These are phyloP conservation scores for Epicoccum nigrum DNA, from an alignment of 2,329 filamentous ascomycete species.

Conservation along the genomic window DNA sequence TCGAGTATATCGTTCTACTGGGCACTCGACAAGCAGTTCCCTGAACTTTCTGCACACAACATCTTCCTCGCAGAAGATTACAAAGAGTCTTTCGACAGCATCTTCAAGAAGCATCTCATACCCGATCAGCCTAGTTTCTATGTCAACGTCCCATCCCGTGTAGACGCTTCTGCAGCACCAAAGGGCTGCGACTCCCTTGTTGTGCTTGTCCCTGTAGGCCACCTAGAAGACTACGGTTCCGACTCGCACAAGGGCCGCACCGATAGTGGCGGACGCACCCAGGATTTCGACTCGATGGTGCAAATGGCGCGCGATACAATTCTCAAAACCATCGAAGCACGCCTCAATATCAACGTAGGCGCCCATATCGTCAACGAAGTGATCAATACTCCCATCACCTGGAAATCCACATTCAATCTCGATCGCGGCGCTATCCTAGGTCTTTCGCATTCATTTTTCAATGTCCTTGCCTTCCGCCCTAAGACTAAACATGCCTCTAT, in stretches of 20 bases:
- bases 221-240: constrained; percentile 58
- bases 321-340: constrained; percentile 64
- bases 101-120: constrained; percentile 72
- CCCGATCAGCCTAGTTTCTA: constrained; percentile 76
- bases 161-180: constrained; percentile 72
- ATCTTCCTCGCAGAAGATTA: constrained; percentile 79
- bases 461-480: constrained; percentile 71
- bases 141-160: constrained; percentile 74
- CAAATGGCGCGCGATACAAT: constrained; percentile 64
- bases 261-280: constrained; percentile 50
- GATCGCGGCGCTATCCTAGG: constrained; percentile 77
- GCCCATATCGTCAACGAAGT: constrained; percentile 64
- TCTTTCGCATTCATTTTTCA: constrained; percentile 75
- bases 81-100: constrained; percentile 74
- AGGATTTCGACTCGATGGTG: constrained; percentile 69
- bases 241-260: constrained; percentile 49
- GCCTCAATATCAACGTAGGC: constrained; percentile 63
- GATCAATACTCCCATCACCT: constrained; percentile 69
- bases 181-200: constrained; percentile 68
- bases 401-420: constrained; percentile 73
- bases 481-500: constrained; percentile 61
- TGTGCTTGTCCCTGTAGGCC: constrained; percentile 74
- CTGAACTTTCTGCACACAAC: constrained; percentile 72
- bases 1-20: constrained; percentile 81
- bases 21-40: constrained; percentile 66